Base-by-base conservation (phyloP, 331 rosid genomes). In the Arachis monticola region DNA sequence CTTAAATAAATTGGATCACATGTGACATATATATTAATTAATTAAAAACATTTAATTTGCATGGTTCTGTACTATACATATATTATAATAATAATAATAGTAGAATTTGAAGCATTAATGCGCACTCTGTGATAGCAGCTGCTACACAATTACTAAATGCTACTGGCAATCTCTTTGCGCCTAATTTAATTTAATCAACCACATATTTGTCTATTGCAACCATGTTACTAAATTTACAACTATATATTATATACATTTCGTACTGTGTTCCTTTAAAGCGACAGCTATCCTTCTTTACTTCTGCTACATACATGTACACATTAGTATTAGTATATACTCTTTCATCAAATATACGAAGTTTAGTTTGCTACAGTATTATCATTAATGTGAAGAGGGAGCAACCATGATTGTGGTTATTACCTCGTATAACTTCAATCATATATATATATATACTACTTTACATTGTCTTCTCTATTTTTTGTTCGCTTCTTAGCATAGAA, bases 151-250 rank as follows among this genome's bases (percentile, higher is more conserved):
- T 22, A 52, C 65, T 22, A 1, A 22, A 75, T 45, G 38, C 57
- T n/a, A 56, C 79, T 30, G 45, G 66, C 79, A 65, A 42, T 22
- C 22, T 22, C 41, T 27, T 48, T 30, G 55, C 38, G 44, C 53
- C 64, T 17, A 3, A 67, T 67, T 67, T 4, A 72, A 71, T 71
- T 40, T 9, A 8, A 13, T 10, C 60, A 6, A 27, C 65, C 3
- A 14, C 32, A 42, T 5, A 42, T 64, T n/a, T 64, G 53, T 30
- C 2, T 10, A 67, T 2, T 46, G 44, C 14, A 9, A 38, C 41
- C 4, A 38, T 38, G 41, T 38, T 3, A 38, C 41, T 38, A 27
- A 67, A 4, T 68, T 11, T 11, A 38, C 41, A 3, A 38, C 41
- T 38, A 38, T 38, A 38, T 17, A 11, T 9, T 1, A 6, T 4